phyloP scores from a whole-genome alignment of 1,139 yeast species.

The Blastobotrys ciferrii region DNA sequence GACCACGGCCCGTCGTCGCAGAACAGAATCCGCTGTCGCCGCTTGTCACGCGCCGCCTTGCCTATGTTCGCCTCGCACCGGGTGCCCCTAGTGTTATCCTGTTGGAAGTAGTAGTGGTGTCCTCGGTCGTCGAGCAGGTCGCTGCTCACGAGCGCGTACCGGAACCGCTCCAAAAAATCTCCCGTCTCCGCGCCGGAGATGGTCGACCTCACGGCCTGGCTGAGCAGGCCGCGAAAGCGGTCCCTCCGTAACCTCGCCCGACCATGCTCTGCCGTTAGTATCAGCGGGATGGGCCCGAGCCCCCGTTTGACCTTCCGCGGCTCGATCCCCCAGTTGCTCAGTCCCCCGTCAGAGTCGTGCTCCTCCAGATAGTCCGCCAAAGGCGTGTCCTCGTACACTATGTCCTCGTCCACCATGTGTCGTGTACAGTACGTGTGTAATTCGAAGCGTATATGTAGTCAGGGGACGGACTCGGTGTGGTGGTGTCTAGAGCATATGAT shows the following conservation, averaged over 20 bases:
- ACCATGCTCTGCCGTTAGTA: conserved; percentile 23
- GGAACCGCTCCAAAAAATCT: conserved; percentile 45
- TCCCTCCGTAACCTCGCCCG: conserved; percentile 23
- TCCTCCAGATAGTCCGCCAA: conserved; percentile 33
- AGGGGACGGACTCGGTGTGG: too few species aligned
- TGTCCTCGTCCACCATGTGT: conserved; percentile 21
- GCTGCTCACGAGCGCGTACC: conserved; percentile 45
- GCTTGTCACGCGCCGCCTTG: conserved; percentile 8
- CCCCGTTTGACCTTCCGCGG: conserved; percentile 13
- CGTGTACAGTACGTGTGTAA: too few species aligned
- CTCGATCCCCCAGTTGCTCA: conserved; percentile 17
- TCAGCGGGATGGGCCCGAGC: conserved; percentile 25
- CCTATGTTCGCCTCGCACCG: conserved; percentile 1
- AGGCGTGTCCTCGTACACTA: conserved; percentile 35
- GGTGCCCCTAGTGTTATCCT: neutral
- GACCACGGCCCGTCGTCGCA: conserved; percentile 35
- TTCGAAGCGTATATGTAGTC: too few species aligned
- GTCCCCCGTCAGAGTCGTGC: too few species aligned
- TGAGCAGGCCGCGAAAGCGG: conserved; percentile 29
- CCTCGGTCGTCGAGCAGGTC: conserved; percentile 41
- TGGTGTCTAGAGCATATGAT: too few species aligned
- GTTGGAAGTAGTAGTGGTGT: conserved; percentile 3
- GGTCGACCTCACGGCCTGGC: conserved; percentile 29
- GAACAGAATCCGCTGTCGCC: conserved; percentile 26
- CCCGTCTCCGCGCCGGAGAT: conserved; percentile 34